A percentile compares a stretch with the other conserved stretches of the same genome.
These are phyloP conservation scores for Trichophyton mentagrophytes DNA, from an alignment of 2,329 filamentous ascomycete genomes.

Conservation along the genomic window DNA sequence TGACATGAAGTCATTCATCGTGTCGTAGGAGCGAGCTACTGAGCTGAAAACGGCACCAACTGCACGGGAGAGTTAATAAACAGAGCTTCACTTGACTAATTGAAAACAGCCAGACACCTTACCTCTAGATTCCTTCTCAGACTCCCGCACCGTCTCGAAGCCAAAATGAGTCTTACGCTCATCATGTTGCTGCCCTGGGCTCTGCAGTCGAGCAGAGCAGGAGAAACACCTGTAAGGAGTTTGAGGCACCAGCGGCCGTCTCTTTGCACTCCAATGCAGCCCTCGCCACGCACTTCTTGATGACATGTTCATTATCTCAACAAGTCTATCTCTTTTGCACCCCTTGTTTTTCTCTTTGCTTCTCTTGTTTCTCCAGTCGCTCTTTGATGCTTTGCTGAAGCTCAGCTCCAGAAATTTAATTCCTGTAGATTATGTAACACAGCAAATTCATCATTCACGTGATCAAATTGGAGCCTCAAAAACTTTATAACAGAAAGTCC, in stretches of 20 bases:
- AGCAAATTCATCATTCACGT: not conserved
- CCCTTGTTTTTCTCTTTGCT: not conserved
- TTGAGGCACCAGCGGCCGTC: conserved; percentile 17
- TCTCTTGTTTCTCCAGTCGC: no score
- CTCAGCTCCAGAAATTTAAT: not conserved
- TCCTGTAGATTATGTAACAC: not conserved
- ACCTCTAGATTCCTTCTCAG: conserved; percentile 61
- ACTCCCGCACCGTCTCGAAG: conserved; percentile 70
- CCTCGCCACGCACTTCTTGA: conserved; percentile 26
- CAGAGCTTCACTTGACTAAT: not conserved
- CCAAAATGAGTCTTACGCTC: conserved; percentile 64
- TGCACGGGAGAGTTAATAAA: conserved; percentile 15
- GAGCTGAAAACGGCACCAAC: conserved; percentile 88
- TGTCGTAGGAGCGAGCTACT: conserved; percentile 87
- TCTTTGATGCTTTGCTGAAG: not conserved
- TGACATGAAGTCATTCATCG: conserved; percentile 99
- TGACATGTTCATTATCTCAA: conserved; percentile 8
- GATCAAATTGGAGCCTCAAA: not conserved
- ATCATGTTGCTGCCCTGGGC: conserved; percentile 37
- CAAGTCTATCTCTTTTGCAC: not conserved
- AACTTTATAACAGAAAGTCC: no score
- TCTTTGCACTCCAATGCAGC: conserved; percentile 24
- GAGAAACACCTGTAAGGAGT: conserved; percentile 40
- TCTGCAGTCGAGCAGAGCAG: conserved; percentile 32
- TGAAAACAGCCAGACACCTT: conserved; percentile 9